Base-by-base conservation (phyloP, 2,329 filamentous ascomycete species). In the Fusarium ambrosium region DNA sequence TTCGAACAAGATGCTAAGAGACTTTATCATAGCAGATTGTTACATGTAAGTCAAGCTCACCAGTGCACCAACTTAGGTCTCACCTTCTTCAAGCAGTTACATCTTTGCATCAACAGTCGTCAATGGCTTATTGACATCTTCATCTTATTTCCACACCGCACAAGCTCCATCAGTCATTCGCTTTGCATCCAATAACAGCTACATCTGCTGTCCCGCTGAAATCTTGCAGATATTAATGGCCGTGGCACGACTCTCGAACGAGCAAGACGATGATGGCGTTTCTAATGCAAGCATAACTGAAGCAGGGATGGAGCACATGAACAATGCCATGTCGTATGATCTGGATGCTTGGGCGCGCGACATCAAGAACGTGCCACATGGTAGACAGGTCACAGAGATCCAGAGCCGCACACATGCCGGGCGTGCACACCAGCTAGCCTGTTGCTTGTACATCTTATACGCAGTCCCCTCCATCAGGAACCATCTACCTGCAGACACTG, bases 1-100 rank as follows among this genome's bases (percentile, higher is more conserved):
- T 13, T 48, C 58, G 6, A 34, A 60, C 6, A 56, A 58, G 16
- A 68, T 56, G 37, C 64, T 69, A 8, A 56, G 61, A 37, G 64
- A 69, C 27, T 69, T 62, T 37, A 51, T 69, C 2, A 58, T 69
- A n/a, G 67, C 67, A 1, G 67, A 69, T 20, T 69, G 67, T 1
- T 69, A 69, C 13, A 69, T 69, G 67, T 68, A 58, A 41, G 56
- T 43, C n/a, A 8, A 4, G 13, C 7, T 4, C 3, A 29, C 1
- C 5, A 22, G 11, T 27, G 7, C 37, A 41, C 11, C 4, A 16
- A 22, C 22, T 20, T 22, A 2, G 18, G 24, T 3, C 36, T 43
- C 4, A 60, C 37, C 4, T 41, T 9, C 16, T 9, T 8, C 9
- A 27, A 68, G 67, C 10, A 62, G 60, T n/a, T 69, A 69, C 18